phyloP scores from a whole-genome alignment of 2,329 filamentous ascomycete species.

The Tetracladium maxilliforme region DNA sequence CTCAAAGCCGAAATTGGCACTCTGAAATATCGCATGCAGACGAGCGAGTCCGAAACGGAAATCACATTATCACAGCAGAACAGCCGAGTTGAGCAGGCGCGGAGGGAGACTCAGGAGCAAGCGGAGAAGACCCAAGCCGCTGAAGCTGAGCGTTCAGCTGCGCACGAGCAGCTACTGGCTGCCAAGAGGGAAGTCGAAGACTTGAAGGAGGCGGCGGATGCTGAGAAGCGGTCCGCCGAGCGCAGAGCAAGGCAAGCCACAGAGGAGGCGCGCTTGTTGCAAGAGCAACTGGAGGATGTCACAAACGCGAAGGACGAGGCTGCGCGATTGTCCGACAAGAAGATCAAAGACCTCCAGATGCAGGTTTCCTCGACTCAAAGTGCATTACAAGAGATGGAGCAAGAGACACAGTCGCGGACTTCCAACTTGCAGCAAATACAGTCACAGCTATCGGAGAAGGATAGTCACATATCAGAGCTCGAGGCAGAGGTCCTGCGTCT shows the following conservation, averaged over 20 bases:
- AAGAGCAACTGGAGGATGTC: constrained; percentile 71
- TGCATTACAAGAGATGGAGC: no score
- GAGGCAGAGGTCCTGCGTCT: constrained; percentile 74
- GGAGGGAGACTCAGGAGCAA: constrained; percentile 72
- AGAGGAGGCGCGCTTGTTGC: constrained; percentile 57
- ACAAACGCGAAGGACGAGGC: constrained; percentile 51
- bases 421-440: no score
- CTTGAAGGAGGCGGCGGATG: constrained; percentile 30
- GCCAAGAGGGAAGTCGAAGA: constrained; percentile 35
- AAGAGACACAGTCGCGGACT: constrained; percentile 39
- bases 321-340: constrained; percentile 43
- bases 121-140: constrained; percentile 51
- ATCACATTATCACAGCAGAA: constrained; percentile 65
- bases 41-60: constrained; percentile 76
- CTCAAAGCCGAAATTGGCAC: constrained; percentile 83
- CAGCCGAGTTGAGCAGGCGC: constrained; percentile 68
- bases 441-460: constrained; percentile 51
- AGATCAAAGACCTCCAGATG: constrained; percentile 36
- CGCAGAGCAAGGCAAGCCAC: constrained; percentile 54
- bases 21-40: constrained; percentile 75
- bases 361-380: constrained; percentile 29
- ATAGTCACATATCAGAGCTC: constrained; percentile 55
- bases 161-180: constrained; percentile 31
- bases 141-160: constrained; percentile 36
- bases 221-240: constrained; percentile 51